Evolutionary conservation across 2,329 filamentous ascomycete species (phyloP).

Genomic region (Hortaea werneckii): DNA sequence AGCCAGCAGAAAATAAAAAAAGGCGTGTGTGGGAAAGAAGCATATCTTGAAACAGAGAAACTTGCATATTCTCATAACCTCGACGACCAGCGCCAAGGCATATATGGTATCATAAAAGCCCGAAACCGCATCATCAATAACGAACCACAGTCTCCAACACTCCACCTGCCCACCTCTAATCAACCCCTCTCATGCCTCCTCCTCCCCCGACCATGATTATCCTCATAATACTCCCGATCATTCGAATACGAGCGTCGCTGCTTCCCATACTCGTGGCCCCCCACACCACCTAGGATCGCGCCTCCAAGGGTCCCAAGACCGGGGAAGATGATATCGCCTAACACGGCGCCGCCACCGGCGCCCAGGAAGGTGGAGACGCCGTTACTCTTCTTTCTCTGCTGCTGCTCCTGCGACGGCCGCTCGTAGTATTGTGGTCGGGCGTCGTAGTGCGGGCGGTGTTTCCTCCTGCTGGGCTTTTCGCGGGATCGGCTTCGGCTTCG

Average conservation of each 20-base stretch:
- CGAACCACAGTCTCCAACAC: not conserved
- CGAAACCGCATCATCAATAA: not conserved
- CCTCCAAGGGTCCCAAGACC: slow-evolving; percentile 32
- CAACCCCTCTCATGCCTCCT: not conserved
- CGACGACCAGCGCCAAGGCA: not conserved
- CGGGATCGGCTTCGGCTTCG: slow-evolving; percentile 13
- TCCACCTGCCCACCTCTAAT: not conserved
- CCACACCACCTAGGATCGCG: slow-evolving; percentile 32
- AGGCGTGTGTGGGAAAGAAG: not conserved
- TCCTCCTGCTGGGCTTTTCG: slow-evolving; percentile 3
- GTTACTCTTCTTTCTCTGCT: slow-evolving; percentile 17
- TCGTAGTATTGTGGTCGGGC: slow-evolving; percentile 2
- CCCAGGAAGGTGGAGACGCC: slow-evolving; percentile 32
- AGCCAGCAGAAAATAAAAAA: too few relatives aligned
- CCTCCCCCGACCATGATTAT: slow-evolving; percentile 1
- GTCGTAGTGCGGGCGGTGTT: slow-evolving; percentile 12
- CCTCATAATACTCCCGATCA: slow-evolving; percentile 3
- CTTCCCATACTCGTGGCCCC: slow-evolving; percentile 32
- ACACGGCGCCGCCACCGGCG: slow-evolving; percentile 33
- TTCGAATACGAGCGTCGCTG: slow-evolving; percentile 17
- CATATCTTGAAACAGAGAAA: not conserved
- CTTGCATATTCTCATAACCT: not conserved
- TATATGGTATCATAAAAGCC: too few relatives aligned
- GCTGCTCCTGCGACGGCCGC: slow-evolving; percentile 1
- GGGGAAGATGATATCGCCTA: slow-evolving; percentile 36